Evolutionary conservation across 257 asterid genomes (phyloP).

Genomic region (Dorcoceras hygrometricum): DNA sequence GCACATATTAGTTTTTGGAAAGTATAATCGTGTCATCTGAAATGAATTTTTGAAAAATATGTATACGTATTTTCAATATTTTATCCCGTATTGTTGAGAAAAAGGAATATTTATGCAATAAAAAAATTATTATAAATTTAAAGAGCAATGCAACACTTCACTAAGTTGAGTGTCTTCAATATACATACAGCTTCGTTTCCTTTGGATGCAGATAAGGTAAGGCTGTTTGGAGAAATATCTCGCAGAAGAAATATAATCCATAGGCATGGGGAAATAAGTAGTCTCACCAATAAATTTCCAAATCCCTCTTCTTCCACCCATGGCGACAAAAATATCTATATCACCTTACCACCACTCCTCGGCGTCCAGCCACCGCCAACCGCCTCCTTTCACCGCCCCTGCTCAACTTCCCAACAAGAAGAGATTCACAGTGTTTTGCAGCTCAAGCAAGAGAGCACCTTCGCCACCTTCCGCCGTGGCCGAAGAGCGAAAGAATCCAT

Average conservation of each 20-base stretch:
- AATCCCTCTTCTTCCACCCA: constrained; percentile 27
- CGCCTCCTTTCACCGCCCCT: constrained; percentile 33
- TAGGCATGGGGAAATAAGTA: constrained; percentile 3
- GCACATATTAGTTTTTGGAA: no score
- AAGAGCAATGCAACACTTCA: no score
- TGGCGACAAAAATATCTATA: constrained; percentile 67
- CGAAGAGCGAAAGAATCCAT: constrained; percentile 41
- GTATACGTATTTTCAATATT: no score
- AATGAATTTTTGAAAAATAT: no score
- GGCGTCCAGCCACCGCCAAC: constrained; percentile 40
- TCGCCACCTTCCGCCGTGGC: constrained; percentile 37
- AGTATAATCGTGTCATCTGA: no score
- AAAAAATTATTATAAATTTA: no score
- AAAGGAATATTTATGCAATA: no score
- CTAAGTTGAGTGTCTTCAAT: not conserved
- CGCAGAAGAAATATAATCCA: not conserved
- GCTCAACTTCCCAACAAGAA: constrained; percentile 34
- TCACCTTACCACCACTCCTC: constrained; percentile 39
- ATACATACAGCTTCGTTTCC: not conserved
- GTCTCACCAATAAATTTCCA: constrained; percentile 14
- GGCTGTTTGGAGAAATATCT: constrained; percentile 29
- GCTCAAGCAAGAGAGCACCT: constrained; percentile 38
- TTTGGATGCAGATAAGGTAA: constrained; percentile 42
- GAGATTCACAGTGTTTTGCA: constrained; percentile 43
- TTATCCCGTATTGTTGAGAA: no score